Percentiles rank a stretch among this genome's conserved stretches.
Evolutionary conservation across 257 asterid species (phyloP).

Genomic region (Solanum sejunctum): DNA sequence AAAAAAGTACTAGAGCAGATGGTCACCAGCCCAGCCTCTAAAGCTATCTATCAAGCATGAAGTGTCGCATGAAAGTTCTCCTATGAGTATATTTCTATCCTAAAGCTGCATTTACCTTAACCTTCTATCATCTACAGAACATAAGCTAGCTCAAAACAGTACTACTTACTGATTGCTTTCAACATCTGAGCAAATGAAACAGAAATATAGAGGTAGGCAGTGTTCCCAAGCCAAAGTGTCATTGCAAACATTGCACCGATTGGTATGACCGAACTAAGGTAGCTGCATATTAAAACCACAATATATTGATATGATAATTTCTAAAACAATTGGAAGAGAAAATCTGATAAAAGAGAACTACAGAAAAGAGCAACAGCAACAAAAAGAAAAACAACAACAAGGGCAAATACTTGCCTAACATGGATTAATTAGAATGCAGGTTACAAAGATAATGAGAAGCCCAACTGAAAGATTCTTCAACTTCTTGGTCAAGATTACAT

Average conservation of each 20-base stretch:
- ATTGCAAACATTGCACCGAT: slow-evolving; percentile 98
- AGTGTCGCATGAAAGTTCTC: not conserved
- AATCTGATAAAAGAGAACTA: not conserved
- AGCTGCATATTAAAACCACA: slow-evolving; percentile 37
- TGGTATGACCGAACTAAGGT: slow-evolving; percentile 71
- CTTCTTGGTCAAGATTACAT: not conserved
- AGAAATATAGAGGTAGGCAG: slow-evolving; percentile 96
- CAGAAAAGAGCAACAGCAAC: not conserved
- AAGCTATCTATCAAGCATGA: not conserved
- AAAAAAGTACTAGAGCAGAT: not conserved
- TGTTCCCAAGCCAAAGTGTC: slow-evolving; percentile 99
- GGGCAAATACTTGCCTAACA: not conserved
- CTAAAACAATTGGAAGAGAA: not conserved
- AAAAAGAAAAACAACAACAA: not conserved
- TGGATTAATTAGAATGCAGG: not conserved
- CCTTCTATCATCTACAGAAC: not conserved
- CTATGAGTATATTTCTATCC: not conserved
- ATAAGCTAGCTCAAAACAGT: not conserved
- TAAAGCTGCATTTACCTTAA: not conserved
- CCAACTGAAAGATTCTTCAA: not conserved
- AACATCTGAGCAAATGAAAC: slow-evolving; percentile 98
- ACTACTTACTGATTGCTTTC: slow-evolving; percentile 89
- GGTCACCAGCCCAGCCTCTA: not conserved
- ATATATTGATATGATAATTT: not conserved
- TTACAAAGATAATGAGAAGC: not conserved